Evolutionary conservation across 1,284 basidiomycete genomes (phyloP).

Genomic region (Ceratobasidium sp.): DNA sequence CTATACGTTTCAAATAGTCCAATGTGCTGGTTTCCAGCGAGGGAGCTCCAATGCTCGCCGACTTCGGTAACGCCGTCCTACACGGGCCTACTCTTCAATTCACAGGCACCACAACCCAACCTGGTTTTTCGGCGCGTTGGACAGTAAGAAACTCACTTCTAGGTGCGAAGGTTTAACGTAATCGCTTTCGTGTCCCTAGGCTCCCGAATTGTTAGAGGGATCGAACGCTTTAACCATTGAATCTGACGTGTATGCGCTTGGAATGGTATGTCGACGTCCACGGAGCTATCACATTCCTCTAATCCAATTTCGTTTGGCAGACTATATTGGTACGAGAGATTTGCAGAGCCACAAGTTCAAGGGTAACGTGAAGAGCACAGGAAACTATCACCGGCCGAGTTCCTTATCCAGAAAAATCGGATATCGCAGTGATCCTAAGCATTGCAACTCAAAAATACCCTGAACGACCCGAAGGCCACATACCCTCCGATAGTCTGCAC

Average conservation of each 20-base stretch:
- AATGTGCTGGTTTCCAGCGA: slow-evolving; percentile 11
- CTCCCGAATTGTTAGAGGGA: slow-evolving; percentile 12
- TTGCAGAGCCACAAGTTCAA: neutral
- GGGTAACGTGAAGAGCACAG: neutral
- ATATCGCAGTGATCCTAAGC: neutral
- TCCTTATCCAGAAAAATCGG: neutral
- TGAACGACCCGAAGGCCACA: neutral
- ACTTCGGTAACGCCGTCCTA: slow-evolving; percentile 21
- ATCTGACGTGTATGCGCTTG: slow-evolving; percentile 17
- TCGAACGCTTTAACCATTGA: neutral
- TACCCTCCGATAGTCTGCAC: neutral
- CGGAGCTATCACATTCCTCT: neutral
- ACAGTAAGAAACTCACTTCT: neutral
- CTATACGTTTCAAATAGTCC: neutral
- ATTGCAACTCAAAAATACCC: neutral
- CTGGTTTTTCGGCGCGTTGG: neutral
- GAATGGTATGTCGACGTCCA: slow-evolving; percentile 1
- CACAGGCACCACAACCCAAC: neutral
- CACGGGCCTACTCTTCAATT: slow-evolving; percentile 7
- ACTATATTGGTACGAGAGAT: neutral
- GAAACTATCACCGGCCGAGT: slow-evolving; percentile 12
- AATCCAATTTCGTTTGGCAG: neutral
- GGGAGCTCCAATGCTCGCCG: neutral
- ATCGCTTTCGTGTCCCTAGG: neutral
- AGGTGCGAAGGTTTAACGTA: neutral